Base-by-base conservation (phyloP, 768 basidiomycete species). In the Leccinum sublutescens region DNA sequence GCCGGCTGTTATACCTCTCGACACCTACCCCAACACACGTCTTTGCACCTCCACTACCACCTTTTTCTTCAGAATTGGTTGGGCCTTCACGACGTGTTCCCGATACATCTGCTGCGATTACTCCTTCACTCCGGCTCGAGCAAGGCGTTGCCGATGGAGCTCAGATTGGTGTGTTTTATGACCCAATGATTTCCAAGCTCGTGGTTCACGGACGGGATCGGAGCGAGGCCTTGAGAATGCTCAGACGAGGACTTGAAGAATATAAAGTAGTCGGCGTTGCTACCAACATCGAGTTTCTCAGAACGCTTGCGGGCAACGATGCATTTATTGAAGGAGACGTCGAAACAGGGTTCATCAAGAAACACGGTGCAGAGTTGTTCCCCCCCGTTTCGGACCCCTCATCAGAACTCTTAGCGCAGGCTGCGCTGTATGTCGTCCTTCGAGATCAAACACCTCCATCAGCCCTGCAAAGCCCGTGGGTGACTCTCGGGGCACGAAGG, bases 301-400 rank as follows among this genome's bases (percentile, higher is more conserved):
- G 88, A 52, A 80, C 79, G 0, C 79, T 98, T 52, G 89, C 93
- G 0, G 87, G 85, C 1, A 88, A 96, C 68, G 64, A 80, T 43
- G 82, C 88, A 2, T 98, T 98, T 69, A 80, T 91, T 15, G 75
- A 80, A 31, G 91, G 80, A 23, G 86, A 95, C 59, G 83, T 98
- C 11, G 95, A 97, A 68, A 96, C 95, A 2, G 93, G 93, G 3
- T 98, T 98, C 70, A 95, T 98, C 65, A 81, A 84, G 93, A 93
- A 92, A 84, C 88, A 96, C 69, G 82, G 84, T 66, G 78, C 85
- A 43, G 83, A 89, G 57, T 77, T 97, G n/a, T 94, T 97, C 77
- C 89, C 90, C 2, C 78, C 83, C 0, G 64, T 86, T 2, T 63
- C 77, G 6, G 75, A 82, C 15, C 87, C 91, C 2, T 79, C 82